These are phyloP conservation scores for Plasmodium berghei DNA, from an alignment of 169 alveolate genomes.

Conservation along the genomic window DNA sequence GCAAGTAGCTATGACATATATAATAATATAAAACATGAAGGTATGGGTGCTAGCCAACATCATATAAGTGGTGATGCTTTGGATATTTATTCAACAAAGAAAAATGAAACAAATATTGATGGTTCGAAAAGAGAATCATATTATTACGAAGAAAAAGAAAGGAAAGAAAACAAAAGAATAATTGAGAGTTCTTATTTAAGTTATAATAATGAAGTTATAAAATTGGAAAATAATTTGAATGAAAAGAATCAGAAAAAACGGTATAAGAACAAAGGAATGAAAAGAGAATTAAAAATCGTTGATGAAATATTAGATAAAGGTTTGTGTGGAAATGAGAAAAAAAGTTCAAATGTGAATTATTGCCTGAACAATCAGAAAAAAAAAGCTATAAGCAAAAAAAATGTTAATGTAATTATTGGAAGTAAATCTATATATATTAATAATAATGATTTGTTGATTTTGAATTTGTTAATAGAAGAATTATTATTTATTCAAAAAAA, in stretches of 20 bases:
- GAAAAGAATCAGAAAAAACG: neutral
- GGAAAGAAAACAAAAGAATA: neutral
- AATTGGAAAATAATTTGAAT: neutral
- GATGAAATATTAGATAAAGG: neutral
- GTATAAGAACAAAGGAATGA: neutral
- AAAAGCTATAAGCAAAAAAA: neutral
- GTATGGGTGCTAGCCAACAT: too few relatives aligned
- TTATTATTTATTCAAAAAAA: neutral
- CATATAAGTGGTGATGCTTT: too few relatives aligned
- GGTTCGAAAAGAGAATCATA: too few relatives aligned
- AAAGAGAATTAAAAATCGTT: neutral
- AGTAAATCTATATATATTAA: constrained; percentile 7
- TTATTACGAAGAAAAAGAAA: neutral
- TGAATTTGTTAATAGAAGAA: constrained; percentile 12
- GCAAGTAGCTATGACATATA: too few relatives aligned
- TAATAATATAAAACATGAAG: too few relatives aligned
- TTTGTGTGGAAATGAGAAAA: neutral
- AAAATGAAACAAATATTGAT: too few relatives aligned
- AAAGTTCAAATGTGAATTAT: neutral
- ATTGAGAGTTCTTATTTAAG: neutral
- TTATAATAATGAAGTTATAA: too few relatives aligned
- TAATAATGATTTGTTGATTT: constrained; percentile 43
- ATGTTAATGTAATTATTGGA: constrained; percentile 23
- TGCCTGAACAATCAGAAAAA: neutral
- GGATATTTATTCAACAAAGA: too few relatives aligned